Evolutionary conservation across 1,284 basidiomycete species (phyloP).

Genomic region (Filobasidium uniguttulatum): DNA sequence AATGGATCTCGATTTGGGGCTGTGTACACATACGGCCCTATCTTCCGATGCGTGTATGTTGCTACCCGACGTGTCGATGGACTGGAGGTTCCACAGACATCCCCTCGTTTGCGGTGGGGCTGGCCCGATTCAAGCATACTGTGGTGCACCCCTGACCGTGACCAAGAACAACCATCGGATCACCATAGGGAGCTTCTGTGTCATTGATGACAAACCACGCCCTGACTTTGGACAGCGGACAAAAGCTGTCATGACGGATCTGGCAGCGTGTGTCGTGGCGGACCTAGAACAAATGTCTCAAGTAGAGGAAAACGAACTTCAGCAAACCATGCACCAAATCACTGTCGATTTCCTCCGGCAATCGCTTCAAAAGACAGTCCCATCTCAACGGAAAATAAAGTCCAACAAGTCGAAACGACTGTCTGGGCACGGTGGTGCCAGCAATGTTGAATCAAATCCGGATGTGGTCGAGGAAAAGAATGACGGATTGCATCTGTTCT

Average conservation of each 20-base stretch:
- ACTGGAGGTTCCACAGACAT: slow-evolving; percentile 23
- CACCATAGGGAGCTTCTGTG: slow-evolving; percentile 20
- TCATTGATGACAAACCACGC: slow-evolving; percentile 22
- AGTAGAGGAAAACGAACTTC: slow-evolving; percentile 17
- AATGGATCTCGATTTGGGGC: slow-evolving; percentile 19
- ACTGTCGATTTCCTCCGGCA: slow-evolving; percentile 31
- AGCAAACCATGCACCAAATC: slow-evolving; percentile 26
- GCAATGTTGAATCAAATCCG: neutral
- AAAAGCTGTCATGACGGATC: slow-evolving; percentile 18
- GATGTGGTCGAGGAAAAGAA: slow-evolving; percentile 17
- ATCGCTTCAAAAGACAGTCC: slow-evolving; percentile 21
- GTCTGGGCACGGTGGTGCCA: neutral
- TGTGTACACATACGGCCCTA: slow-evolving; percentile 26
- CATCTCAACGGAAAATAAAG: neutral
- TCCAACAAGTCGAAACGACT: neutral
- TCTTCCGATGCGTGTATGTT: slow-evolving; percentile 17
- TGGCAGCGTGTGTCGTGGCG: slow-evolving; percentile 22
- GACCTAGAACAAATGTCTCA: slow-evolving; percentile 23
- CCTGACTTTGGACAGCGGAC: slow-evolving; percentile 16
- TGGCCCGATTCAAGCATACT: slow-evolving; percentile 17
- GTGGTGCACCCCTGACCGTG: slow-evolving; percentile 22
- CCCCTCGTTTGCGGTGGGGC: slow-evolving; percentile 19
- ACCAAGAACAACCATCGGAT: slow-evolving; percentile 17
- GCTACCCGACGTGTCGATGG: slow-evolving; percentile 17
- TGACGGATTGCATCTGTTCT: slow-evolving; percentile 19